A percentile compares a stretch with the other conserved stretches of the same genome.
These are phyloP conservation scores for Phyllosticta paracitricarpa DNA, from an alignment of 2,329 filamentous ascomycete genomes.

Conservation along the genomic window DNA sequence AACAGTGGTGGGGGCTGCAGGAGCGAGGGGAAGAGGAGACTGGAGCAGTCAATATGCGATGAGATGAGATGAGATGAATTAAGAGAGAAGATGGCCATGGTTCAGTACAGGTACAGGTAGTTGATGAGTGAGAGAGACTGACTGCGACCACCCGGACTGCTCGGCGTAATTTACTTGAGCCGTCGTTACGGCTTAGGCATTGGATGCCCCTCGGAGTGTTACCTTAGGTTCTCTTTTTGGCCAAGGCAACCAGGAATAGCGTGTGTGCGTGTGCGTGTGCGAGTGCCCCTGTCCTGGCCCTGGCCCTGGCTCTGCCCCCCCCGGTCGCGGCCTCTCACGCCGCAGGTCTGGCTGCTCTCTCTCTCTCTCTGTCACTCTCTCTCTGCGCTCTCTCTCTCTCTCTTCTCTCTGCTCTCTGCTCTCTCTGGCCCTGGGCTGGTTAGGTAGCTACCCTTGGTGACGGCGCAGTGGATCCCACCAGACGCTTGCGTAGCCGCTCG, in stretches of 20 bases:
- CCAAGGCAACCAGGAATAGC: background rate
- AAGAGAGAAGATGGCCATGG: too few relatives aligned
- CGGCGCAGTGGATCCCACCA: background rate
- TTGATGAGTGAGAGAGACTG: too few relatives aligned
- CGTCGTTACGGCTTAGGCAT: too few relatives aligned
- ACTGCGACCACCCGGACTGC: too few relatives aligned
- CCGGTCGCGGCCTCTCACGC: background rate
- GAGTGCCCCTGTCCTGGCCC: background rate
- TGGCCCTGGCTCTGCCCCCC: too few relatives aligned
- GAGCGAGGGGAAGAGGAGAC: background rate
- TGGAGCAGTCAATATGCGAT: background rate
- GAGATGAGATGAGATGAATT: too few relatives aligned
- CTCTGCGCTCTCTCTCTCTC: background rate
- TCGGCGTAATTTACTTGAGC: too few relatives aligned
- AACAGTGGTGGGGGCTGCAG: background rate
- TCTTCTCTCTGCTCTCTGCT: too few relatives aligned
- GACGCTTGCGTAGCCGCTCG: background rate
- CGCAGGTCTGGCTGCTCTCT: background rate
- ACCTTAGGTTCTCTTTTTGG: too few relatives aligned
- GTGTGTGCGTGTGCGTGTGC: too few relatives aligned
- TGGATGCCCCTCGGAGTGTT: too few relatives aligned
- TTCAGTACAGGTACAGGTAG: too few relatives aligned
- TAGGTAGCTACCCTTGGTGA: background rate
- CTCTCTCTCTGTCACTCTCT: background rate
- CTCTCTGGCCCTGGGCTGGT: background rate